phyloP scores from a whole-genome alignment of 179 eudicot species.

The Spergularia azorica region DNA sequence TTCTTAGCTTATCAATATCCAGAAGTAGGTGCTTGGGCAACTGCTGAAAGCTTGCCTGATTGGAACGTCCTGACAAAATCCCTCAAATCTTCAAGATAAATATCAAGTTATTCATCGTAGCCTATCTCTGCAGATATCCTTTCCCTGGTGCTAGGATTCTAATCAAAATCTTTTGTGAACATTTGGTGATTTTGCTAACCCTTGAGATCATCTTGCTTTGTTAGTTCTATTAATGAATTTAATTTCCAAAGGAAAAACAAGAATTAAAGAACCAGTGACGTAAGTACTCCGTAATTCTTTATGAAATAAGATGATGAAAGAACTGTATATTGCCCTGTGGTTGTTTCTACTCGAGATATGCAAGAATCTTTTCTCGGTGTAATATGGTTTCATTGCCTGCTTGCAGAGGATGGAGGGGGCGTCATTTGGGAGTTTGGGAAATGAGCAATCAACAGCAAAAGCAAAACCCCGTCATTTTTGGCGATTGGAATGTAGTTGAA shows the following conservation, averaged over 20 bases:
- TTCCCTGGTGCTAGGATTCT: background rate
- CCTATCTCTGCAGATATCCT: background rate
- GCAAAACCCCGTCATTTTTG: background rate
- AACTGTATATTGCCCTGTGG: background rate
- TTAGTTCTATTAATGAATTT: too few relatives aligned
- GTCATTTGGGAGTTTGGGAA: conserved; percentile 78
- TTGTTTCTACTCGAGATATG: background rate
- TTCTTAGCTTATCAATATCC: background rate
- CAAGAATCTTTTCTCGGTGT: background rate
- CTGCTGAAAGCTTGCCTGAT: background rate
- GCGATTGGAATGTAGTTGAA: conserved; percentile 8
- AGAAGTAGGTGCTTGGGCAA: background rate
- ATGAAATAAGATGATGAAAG: background rate
- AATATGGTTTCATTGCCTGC: background rate
- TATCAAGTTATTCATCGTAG: background rate
- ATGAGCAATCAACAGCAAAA: conserved; percentile 26
- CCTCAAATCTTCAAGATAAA: background rate
- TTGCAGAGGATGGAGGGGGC: conserved; percentile 90
- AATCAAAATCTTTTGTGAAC: background rate
- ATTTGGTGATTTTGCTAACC: background rate
- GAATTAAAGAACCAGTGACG: background rate
- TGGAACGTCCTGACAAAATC: background rate
- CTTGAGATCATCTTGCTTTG: background rate
- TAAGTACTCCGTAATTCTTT: too few relatives aligned
- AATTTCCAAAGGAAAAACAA: too few relatives aligned